Base-by-base conservation (phyloP, 768 basidiomycete species). In the Suillus paluster region DNA sequence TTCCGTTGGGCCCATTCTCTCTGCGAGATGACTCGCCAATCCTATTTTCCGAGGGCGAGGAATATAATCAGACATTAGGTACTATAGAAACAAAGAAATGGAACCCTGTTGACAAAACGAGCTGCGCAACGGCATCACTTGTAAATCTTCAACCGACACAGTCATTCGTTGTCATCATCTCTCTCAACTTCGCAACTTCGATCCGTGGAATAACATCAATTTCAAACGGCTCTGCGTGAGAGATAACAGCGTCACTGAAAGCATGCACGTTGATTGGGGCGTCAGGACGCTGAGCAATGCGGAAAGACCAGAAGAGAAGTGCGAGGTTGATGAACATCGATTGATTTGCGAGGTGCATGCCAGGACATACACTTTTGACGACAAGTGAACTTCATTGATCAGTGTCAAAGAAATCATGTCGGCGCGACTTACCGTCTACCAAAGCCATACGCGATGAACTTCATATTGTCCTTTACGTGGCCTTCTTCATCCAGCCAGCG, bases 251-350 rank as follows among this genome's bases (percentile, higher is more conserved):
- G 65, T 87, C 83, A 4, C 81, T 84, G 69, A 88, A 87, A 0
- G 80, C 84, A 38, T 83, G 71, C 4, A 80, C 77, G 68, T 90
- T 83, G 61, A 90, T 87, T 0, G 85, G 85, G 7, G 76, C 71
- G 1, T 71, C 65, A 0, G 83, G 79, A 63, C 85, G 82, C 30
- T 80, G 66, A 10, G 73, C 71, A 41, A 90, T 77, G 1, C 70
- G 78, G 76, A 89, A 89, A 0, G 86, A 82, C 86, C 87, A 89
- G 11, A 86, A 78, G 10, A 86, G 71, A 17, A 86, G 74, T 0
- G 86, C 85, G 0, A 86, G 82, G 67, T 84, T 88, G 46, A 89
- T 76, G 67, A 85, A 87, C 0, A 89, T 74, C 1, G 88, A 88
- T 2, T 70, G 66, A 25, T 76, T 57, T 3, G 66, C 68, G 27